Evolutionary conservation across 116 monocot species (phyloP), one percentile per base, ranked within the genome.

Genomic region (Phalaenopsis hybrid): DNA sequence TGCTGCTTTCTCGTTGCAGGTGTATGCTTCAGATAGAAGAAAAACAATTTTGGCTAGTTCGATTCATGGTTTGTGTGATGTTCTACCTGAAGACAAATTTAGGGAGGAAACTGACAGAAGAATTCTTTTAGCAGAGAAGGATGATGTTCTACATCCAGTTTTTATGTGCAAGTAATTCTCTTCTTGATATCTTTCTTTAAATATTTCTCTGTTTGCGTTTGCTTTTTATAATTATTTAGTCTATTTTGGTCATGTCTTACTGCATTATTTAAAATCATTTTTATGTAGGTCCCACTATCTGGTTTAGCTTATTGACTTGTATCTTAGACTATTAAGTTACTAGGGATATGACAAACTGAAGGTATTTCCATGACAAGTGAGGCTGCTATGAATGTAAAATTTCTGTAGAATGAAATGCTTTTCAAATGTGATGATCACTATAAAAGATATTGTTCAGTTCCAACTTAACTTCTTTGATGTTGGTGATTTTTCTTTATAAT

Each of bases 131-230:
- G 55, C 20, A 20, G 76, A 77, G 16, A 57, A 75, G 23, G 46
- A 7, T 52, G 69, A 78, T 70, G 78, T 0, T 12, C 31, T 70
- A 41, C 67, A 83, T 78, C 55, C 78, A 69, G 46, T 83, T 83
- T 83, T 78, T 72, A 20, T 83, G 70, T 83, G 78, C 83, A 78
- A 49, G 83, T 83, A 46, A 45, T 80, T 78, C 28, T 78, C 20
- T n/a, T 67, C 34, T 37, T 8, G 61, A n/a, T 8, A 23, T 59
- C 5, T 44, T 79, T 17, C 28, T 49, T 20, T 79, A 20, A 41
- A 44, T 57, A 33, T 57, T 34, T 31, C 25, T 4, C 31, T 78
- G 25, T 10, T 25, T 21, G 21, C 23, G 20, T 44, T 58, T 21
- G 25, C 25, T 65, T 8, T 65, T 65, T 16, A 55, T 15, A 16